Conservation (phyloP, 2,329 filamentous ascomycete genomes). For the Ophiostoma sp. region DNA sequence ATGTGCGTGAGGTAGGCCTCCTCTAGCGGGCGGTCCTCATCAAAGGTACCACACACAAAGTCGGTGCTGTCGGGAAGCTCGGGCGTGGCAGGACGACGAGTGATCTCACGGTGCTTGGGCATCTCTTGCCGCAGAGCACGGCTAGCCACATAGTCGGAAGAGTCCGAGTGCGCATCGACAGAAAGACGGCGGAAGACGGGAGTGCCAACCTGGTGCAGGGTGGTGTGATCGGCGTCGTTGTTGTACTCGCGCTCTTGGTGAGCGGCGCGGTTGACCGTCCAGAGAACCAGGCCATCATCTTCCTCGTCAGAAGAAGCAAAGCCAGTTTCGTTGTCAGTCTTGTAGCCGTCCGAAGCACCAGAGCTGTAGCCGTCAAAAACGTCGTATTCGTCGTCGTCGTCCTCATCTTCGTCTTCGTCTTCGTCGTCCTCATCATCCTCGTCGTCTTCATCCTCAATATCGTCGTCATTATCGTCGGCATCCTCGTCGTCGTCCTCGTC, state of each 20-base stretch:
- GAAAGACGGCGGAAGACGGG: slow-evolving; percentile 32
- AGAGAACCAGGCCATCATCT: slow-evolving; percentile 61
- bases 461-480: slow-evolving; percentile 47
- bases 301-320: slow-evolving; percentile 66
- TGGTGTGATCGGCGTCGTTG: slow-evolving; percentile 32
- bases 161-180: slow-evolving; percentile 50
- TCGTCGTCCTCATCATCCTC: slow-evolving; percentile 47
- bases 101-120: slow-evolving; percentile 35
- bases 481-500: slow-evolving; percentile 49
- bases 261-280: slow-evolving; percentile 43
- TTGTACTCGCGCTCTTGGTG: slow-evolving; percentile 21
- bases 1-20: slow-evolving; percentile 85
- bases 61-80: slow-evolving; percentile 95
- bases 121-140: slow-evolving; percentile 34
- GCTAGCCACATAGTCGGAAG: slow-evolving; percentile 53
- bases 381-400: slow-evolving; percentile 38
- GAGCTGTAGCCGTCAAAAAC: slow-evolving; percentile 54
- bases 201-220: slow-evolving; percentile 38
- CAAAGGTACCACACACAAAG: slow-evolving; percentile 96
- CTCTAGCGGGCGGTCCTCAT: slow-evolving; percentile 92
- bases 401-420: slow-evolving; percentile 35
- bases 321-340: slow-evolving; percentile 66
- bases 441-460: slow-evolving; percentile 48
- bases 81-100: slow-evolving; percentile 63
- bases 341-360: slow-evolving; percentile 60